A percentile compares a stretch with the other conserved stretches of the same genome.
phyloP scores from a whole-genome alignment of 1,139 yeast genomes.

The Zygoascus hellenicus region DNA sequence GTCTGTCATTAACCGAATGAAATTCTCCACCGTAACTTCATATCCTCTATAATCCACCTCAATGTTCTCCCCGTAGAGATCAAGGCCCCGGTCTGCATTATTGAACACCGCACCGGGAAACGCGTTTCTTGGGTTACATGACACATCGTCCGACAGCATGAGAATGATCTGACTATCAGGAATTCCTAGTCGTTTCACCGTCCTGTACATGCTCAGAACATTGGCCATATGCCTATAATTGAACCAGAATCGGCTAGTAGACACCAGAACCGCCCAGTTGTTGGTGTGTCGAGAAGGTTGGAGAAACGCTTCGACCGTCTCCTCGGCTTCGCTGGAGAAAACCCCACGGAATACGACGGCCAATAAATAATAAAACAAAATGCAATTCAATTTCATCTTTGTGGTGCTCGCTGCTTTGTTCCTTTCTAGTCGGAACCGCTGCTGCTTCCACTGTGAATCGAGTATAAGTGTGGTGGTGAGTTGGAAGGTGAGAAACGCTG shows the following conservation, averaged over 20 bases:
- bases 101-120: conserved; percentile 96
- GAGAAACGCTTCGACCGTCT: conserved; percentile 3
- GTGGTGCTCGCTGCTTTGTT: too few species aligned
- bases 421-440: too few species aligned
- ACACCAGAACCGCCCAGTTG: conserved; percentile 72
- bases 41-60: conserved; percentile 97
- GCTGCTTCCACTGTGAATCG: too few species aligned
- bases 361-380: background rate
- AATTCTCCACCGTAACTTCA: conserved; percentile 96
- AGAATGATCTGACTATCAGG: conserved; percentile 96
- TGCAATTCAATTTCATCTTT: background rate
- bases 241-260: conserved; percentile 97
- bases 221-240: conserved; percentile 98
- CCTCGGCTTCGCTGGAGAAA: background rate
- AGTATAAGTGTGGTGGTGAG: too few species aligned
- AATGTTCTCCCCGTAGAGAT: conserved; percentile 86
- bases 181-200: conserved; percentile 90
- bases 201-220: conserved; percentile 86
- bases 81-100: conserved; percentile 89
- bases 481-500: too few species aligned
- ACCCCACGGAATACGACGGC: background rate
- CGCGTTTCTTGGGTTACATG: conserved; percentile 93
- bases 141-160: conserved; percentile 95
- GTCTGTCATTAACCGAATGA: conserved; percentile 81
- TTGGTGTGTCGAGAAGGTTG: conserved; percentile 23